Base-by-base conservation (phyloP, 1,139 yeast species). In the Saccharomyces hybrid region DNA sequence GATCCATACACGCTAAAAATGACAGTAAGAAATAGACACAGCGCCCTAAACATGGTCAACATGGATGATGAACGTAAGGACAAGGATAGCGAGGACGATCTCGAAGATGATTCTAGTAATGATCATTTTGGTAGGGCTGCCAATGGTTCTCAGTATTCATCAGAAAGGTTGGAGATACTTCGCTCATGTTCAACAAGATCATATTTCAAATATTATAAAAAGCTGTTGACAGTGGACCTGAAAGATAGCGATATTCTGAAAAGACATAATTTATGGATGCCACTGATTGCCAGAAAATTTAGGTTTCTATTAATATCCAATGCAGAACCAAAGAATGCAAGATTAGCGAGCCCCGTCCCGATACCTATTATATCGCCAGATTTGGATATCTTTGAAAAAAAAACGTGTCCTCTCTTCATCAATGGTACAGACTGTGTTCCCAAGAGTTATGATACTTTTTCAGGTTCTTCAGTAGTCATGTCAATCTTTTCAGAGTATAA, bases 401-500 rank as follows among this genome's bases (percentile, higher is more conserved):
- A 62, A 47, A 58, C 62, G 2, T 58, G 64, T 47, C 65, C 68
- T 1, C 51, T 65, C 9, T 64, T 64, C 49, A 57, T 62, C n/a
- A 61, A 61, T 44, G 66, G 65, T 24, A 38, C 55, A 21, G 58
- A 62, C 29, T 58, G 58, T 49, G 58, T 64, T 4, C 63, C 64
- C 9, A 53, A 58, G 42, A 57, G 56, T 11, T 60, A 61, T 48
- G 67, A 64, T 50, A 54, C 60, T 0, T 61, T 55, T 42, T 56
- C 59, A 2, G 68, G 69, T 19, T 55, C 62, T 31, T 57, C 67
- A 1, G 51, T 55, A 28, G 52, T 69, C 4, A 76, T 80, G 0
- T 69, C 75, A 1, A 49, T 73, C 0, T 67, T 77, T 50, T 72
- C 78, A 1, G 72, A 68, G 42, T 63, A 58, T 9, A 70, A 71